Percentiles rank a stretch among this genome's conserved stretches.
These are phyloP conservation scores for Fusarium sp. DNA, from an alignment of 2,329 filamentous ascomycete genomes.

Conservation along the genomic window DNA sequence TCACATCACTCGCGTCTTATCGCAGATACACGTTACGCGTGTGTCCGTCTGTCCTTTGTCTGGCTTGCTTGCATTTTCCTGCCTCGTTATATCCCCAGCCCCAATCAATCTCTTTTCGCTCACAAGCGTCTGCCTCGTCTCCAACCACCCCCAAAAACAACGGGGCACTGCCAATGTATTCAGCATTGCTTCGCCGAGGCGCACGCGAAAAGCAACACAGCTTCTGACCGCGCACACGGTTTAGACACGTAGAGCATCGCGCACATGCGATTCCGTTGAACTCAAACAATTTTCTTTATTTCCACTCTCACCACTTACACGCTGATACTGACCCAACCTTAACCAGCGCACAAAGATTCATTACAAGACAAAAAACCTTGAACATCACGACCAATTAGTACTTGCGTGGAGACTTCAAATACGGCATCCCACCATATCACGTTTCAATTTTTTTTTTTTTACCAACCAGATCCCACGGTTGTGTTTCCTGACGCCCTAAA, in stretches of 20 bases:
- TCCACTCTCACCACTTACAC: conserved; percentile 7
- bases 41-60: neutral
- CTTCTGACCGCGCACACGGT: conserved; percentile 32
- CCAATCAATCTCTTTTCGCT: conserved; percentile 24
- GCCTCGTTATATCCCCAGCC: conserved; percentile 26
- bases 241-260: conserved; percentile 16
- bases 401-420: conserved; percentile 32
- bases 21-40: conserved; percentile 22
- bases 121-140: conserved; percentile 15
- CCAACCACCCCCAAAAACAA: conserved; percentile 38
- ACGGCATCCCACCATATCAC: conserved; percentile 23
- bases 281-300: conserved; percentile 2
- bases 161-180: conserved; percentile 22
- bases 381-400: conserved; percentile 23
- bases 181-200: conserved; percentile 21
- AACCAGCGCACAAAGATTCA: conserved; percentile 2
- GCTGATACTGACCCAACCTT: conserved; percentile 11
- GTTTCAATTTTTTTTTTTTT: conserved; percentile 25
- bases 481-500: conserved; percentile 33
- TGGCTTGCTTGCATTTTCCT: conserved; percentile 10
- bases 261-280: conserved; percentile 4
- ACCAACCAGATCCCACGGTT: conserved; percentile 36
- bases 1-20: conserved; percentile 14
- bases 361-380: neutral
- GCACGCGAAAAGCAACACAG: conserved; percentile 26